Conservation (phyloP, 129 eudicot species). For the Gnaphalium uliginosum region DNA sequence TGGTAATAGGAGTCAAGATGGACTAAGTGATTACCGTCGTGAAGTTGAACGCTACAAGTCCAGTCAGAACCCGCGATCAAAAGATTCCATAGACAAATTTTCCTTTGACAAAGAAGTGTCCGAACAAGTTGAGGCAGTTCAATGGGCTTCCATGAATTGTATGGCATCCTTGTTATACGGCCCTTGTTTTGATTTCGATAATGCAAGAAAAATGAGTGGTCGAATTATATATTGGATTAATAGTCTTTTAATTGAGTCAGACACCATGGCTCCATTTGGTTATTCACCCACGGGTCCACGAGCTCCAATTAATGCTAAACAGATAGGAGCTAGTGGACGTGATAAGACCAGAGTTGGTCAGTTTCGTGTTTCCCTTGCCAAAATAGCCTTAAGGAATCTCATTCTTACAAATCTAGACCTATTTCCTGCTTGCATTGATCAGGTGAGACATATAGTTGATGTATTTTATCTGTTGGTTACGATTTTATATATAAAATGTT, state of each 20-base stretch:
- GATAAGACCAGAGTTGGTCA: conserved; percentile 70
- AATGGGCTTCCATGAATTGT: conserved; percentile 95
- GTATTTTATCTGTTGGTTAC: conserved; percentile 2
- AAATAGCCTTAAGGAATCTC: conserved; percentile 84
- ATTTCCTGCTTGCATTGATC: conserved; percentile 97
- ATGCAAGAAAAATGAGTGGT: conserved; percentile 95
- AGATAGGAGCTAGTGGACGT: conserved; percentile 57
- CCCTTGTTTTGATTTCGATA: conserved; percentile 91
- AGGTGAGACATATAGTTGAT: conserved; percentile 45
- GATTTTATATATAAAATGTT: conserved; percentile 9
- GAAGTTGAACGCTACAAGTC: conserved; percentile 90
- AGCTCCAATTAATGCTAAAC: conserved; percentile 68
- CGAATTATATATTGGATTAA: conserved; percentile 92
- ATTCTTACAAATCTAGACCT: conserved; percentile 86
- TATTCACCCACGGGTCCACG: conserved; percentile 87
- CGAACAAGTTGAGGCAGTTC: conserved; percentile 93
- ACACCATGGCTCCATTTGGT: conserved; percentile 76
- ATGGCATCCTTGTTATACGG: conserved; percentile 94
- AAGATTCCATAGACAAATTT: conserved; percentile 78
- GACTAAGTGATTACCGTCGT: conserved; percentile 80
- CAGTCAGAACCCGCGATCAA: conserved; percentile 69
- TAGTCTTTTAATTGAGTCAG: conserved; percentile 82
- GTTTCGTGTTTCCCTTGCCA: conserved; percentile 81
- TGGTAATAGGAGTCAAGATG: conserved; percentile 70
- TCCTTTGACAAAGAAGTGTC: conserved; percentile 77